These are phyloP conservation scores for Ogataea zsoltii DNA, from an alignment of 805 yeast genomes.

Conservation along the genomic window DNA sequence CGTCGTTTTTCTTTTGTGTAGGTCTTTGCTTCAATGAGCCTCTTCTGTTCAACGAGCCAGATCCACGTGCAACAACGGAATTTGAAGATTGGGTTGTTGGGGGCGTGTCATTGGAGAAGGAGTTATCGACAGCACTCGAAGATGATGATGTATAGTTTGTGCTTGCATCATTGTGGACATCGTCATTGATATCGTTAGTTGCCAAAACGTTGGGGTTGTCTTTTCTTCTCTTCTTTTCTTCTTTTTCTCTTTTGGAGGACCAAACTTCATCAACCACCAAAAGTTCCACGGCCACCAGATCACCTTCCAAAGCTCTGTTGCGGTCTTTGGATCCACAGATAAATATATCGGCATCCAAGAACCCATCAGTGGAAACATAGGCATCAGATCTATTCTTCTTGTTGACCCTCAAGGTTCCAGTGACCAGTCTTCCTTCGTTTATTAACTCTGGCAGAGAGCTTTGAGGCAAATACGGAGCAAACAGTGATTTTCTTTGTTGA, in stretches of 20 bases:
- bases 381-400: slow-evolving; percentile 97
- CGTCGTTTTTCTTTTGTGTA: slow-evolving; percentile 95
- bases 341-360: slow-evolving; percentile 93
- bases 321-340: slow-evolving; percentile 98
- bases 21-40: slow-evolving; percentile 95
- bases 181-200: slow-evolving; percentile 52
- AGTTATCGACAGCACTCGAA: slow-evolving; percentile 33
- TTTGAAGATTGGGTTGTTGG: slow-evolving; percentile 36
- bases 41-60: slow-evolving; percentile 59
- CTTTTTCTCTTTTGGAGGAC: slow-evolving; percentile 95
- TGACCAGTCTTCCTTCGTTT: slow-evolving; percentile 85
- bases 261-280: slow-evolving; percentile 96
- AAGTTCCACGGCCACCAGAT: slow-evolving; percentile 91
- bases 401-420: slow-evolving; percentile 91
- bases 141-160: slow-evolving; percentile 41
- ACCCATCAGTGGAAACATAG: slow-evolving; percentile 95
- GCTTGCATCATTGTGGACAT: slow-evolving; percentile 79
- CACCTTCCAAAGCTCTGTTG: slow-evolving; percentile 96
- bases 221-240: slow-evolving; percentile 87
- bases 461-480: slow-evolving; percentile 96
- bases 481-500: slow-evolving; percentile 69
- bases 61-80: slow-evolving; percentile 22
- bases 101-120: slow-evolving; percentile 33
- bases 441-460: slow-evolving; percentile 86
- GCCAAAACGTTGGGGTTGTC: slow-evolving; percentile 33